Conservation (phyloP, 2,329 filamentous ascomycete species). For the Stagonosporopsis cucurbitacearum region DNA sequence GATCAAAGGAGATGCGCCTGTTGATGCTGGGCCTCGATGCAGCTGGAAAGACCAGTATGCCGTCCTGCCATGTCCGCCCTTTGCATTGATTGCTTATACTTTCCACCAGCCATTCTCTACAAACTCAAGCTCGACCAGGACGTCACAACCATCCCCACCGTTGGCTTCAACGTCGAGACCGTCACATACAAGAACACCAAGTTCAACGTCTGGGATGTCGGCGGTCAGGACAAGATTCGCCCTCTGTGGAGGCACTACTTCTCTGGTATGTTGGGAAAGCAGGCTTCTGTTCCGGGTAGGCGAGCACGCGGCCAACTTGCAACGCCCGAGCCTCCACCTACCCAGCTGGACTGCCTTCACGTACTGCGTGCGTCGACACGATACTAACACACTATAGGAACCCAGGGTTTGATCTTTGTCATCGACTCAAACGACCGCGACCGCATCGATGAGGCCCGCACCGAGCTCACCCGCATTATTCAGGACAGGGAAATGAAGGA, state of each 20-base stretch:
- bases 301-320: conserved; percentile 26
- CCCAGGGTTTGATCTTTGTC: conserved; percentile 99
- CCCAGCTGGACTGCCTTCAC: conserved; percentile 1
- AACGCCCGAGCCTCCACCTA: conserved; percentile 21
- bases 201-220: conserved; percentile 99
- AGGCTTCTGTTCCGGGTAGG: conserved; percentile 41
- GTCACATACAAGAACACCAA: conserved; percentile 99
- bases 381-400: conserved; percentile 59
- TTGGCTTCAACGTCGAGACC: conserved; percentile 99
- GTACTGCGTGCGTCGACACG: too few relatives aligned
- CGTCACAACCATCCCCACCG: conserved; percentile 98
- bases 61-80: background rate
- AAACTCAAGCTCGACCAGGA: conserved; percentile 99
- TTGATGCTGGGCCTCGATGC: conserved; percentile 97
- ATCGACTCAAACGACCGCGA: conserved; percentile 99
- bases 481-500: conserved; percentile 99
- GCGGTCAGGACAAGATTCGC: conserved; percentile 99
- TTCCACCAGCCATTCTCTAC: conserved; percentile 79
- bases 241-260: conserved; percentile 99
- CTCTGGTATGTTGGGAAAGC: conserved; percentile 66
- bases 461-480: conserved; percentile 97
- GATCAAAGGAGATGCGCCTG: conserved; percentile 97
- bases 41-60: conserved; percentile 87
- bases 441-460: conserved; percentile 94
- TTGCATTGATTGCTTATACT: conserved; percentile 21